Percentiles rank a stretch among this genome's conserved stretches.
phyloP scores from a whole-genome alignment of 495 filamentous ascomycete species.

The Aspergillus biplanus region DNA sequence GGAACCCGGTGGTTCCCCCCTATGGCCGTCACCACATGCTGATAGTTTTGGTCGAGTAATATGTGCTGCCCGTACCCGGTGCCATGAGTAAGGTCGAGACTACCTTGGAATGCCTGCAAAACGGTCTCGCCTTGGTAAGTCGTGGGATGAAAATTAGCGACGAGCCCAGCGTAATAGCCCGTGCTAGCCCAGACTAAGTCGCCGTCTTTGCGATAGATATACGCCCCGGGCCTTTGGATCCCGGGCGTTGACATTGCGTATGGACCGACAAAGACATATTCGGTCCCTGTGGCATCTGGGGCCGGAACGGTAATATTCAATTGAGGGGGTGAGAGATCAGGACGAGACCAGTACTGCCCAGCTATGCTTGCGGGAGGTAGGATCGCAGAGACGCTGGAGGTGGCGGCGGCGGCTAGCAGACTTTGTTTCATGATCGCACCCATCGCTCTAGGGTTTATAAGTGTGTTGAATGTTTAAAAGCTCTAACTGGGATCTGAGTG shows the following conservation, averaged over 20 bases:
- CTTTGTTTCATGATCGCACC: background rate
- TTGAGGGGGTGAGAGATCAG: constrained; percentile 52
- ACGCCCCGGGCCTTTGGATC: constrained; percentile 44
- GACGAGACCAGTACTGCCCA: constrained; percentile 53
- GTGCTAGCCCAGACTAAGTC: constrained; percentile 58
- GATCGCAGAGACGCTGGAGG: constrained; percentile 4
- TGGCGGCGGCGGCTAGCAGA: background rate
- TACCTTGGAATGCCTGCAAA: constrained; percentile 53
- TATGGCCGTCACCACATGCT: constrained; percentile 46
- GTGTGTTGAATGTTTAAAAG: too few species aligned
- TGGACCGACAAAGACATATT: constrained; percentile 55
- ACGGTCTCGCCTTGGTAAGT: constrained; percentile 47
- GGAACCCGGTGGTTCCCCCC: constrained; percentile 46
- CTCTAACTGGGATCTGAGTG: too few species aligned
- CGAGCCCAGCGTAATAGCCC: constrained; percentile 49
- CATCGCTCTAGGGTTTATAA: background rate
- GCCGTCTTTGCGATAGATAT: constrained; percentile 55
- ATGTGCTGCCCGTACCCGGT: constrained; percentile 49
- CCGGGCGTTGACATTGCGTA: constrained; percentile 31
- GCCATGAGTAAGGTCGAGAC: constrained; percentile 48
- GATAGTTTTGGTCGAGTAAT: constrained; percentile 50
- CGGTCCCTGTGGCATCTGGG: constrained; percentile 39
- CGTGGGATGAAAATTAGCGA: constrained; percentile 39
- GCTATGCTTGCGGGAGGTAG: constrained; percentile 30
- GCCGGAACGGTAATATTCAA: constrained; percentile 58